Conservation (phyloP, 164 flowering plant species). For the Litsea cubeba region DNA sequence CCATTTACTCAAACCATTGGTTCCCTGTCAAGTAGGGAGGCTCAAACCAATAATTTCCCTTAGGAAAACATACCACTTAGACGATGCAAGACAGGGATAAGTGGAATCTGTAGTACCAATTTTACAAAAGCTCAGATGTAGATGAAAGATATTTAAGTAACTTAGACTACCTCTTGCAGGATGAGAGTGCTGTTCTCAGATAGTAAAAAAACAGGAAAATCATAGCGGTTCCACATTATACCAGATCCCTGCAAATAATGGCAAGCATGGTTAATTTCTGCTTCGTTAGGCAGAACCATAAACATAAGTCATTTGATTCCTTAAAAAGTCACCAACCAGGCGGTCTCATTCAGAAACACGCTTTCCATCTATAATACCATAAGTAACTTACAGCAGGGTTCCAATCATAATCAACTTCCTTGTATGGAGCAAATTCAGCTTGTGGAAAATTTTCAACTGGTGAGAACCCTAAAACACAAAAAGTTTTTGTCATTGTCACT, state of each 20-base stretch:
- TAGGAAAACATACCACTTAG: not conserved
- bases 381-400: conserved; percentile 73
- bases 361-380: not conserved
- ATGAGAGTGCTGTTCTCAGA: conserved; percentile 43
- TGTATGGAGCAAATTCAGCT: conserved; percentile 77
- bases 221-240: conserved; percentile 65
- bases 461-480: conserved; percentile 59
- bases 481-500: conserved; percentile 1
- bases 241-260: conserved; percentile 73
- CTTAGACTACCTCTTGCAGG: conserved; percentile 55
- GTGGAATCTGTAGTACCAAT: not conserved
- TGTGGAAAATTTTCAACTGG: conserved; percentile 83
- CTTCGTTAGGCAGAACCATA: not conserved
- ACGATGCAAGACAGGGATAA: not conserved
- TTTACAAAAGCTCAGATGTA: not conserved
- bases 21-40: no score
- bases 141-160: not conserved
- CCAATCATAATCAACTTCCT: conserved; percentile 60
- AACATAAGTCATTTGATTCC: not conserved
- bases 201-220: conserved; percentile 84
- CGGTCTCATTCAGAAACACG: not conserved
- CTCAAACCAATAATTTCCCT: not conserved
- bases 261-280: not conserved
- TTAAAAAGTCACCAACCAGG: conserved; percentile 1
- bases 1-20: not conserved